phyloP scores from a whole-genome alignment of 257 asterid species.

The Petunia axillaris region DNA sequence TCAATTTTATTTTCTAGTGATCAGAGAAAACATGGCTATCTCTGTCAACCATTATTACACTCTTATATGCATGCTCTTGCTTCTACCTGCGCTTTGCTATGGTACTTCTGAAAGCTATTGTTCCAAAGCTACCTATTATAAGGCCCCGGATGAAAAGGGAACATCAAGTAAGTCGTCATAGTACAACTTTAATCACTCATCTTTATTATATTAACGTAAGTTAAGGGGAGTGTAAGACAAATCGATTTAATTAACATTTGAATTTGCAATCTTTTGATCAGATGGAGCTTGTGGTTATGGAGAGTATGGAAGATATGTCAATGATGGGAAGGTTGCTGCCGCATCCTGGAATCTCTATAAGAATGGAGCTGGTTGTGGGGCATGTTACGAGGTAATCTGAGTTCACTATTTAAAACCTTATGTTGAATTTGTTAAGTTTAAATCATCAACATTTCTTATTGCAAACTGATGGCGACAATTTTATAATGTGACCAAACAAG shows the following conservation, averaged over 20 bases:
- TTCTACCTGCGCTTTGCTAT: constrained; percentile 24
- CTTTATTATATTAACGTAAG: too few species aligned
- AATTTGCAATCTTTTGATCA: constrained; percentile 15
- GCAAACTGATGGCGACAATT: neutral
- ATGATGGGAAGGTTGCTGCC: constrained; percentile 32
- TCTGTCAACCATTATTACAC: neutral
- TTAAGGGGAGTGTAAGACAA: too few species aligned
- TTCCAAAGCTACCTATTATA: constrained; percentile 37
- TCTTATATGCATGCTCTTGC: constrained; percentile 23
- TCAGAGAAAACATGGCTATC: constrained; percentile 7
- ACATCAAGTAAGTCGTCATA: constrained; percentile 26
- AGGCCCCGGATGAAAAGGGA: constrained; percentile 26
- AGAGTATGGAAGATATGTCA: constrained; percentile 37
- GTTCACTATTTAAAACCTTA: neutral
- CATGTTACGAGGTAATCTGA: constrained; percentile 38
- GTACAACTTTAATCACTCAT: neutral
- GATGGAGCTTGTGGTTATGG: constrained; percentile 51
- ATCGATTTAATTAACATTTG: neutral
- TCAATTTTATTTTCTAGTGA: neutral
- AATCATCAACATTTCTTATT: neutral
- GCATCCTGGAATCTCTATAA: constrained; percentile 28
- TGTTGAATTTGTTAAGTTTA: neutral
- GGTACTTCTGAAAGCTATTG: neutral
- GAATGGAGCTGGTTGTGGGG: constrained; percentile 43
- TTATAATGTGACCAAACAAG: neutral